These are phyloP conservation scores for Fusarium kyushuense DNA, from an alignment of 2,329 filamentous ascomycete species.

Conservation along the genomic window DNA sequence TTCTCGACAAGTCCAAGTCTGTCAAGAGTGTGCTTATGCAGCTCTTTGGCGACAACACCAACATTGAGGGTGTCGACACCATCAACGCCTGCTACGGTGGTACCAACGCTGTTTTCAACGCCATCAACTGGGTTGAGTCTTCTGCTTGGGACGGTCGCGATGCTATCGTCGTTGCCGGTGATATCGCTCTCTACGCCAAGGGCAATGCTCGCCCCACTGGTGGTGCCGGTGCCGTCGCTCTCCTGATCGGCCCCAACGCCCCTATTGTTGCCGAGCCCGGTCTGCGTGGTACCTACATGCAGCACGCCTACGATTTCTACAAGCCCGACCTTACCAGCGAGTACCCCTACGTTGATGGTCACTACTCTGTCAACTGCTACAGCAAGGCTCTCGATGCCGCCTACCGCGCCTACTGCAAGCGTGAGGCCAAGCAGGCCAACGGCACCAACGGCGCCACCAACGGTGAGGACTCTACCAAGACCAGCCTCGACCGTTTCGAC, in stretches of 20 bases:
- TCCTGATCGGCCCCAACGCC: conserved; percentile 83
- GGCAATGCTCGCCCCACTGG: conserved; percentile 84
- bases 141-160: conserved; percentile 88
- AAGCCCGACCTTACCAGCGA: conserved; percentile 90
- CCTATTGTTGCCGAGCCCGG: conserved; percentile 82
- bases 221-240: conserved; percentile 81
- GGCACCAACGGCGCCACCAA: conserved; percentile 65
- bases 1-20: conserved; percentile 91
- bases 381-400: conserved; percentile 82
- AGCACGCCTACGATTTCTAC: conserved; percentile 90
- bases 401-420: conserved; percentile 83
- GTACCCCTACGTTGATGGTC: conserved; percentile 87
- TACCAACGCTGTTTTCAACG: conserved; percentile 87
- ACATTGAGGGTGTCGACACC: conserved; percentile 85
- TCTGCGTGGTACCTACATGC: conserved; percentile 83
- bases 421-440: conserved; percentile 73
- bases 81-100: conserved; percentile 89
- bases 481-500: conserved; percentile 82
- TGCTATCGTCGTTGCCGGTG: conserved; percentile 82
- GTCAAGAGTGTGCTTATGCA: conserved; percentile 92
- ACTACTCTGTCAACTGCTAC: conserved; percentile 87
- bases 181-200: conserved; percentile 89
- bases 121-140: conserved; percentile 87
- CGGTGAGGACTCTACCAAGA: conserved; percentile 63
- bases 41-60: conserved; percentile 85